Percentiles rank a stretch among this genome's conserved stretches.
Conservation (phyloP, 371 early-diverging fungal genomes). For the Mucor sp. region DNA sequence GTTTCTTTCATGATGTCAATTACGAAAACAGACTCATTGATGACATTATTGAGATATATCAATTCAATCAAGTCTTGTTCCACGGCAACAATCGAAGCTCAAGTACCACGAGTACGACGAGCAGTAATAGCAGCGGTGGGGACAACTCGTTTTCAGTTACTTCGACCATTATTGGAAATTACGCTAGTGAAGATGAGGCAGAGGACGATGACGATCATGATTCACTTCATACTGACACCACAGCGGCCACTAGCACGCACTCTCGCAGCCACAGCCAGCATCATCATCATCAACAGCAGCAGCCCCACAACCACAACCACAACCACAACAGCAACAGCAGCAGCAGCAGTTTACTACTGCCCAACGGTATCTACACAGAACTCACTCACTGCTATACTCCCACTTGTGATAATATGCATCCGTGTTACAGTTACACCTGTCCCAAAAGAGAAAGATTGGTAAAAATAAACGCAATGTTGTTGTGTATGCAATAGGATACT, state of each 20-base stretch:
- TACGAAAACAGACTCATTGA: conserved; percentile 69
- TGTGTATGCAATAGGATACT: not conserved
- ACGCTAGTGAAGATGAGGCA: conserved; percentile 20
- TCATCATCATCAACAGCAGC: not conserved
- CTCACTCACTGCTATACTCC: conserved; percentile 91
- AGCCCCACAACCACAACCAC: not conserved
- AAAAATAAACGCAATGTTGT: conserved; percentile 5
- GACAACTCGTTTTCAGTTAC: conserved; percentile 3
- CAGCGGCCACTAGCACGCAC: not conserved
- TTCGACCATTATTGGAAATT: conserved; percentile 15
- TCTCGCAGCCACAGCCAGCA: not conserved
- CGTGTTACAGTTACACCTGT: conserved; percentile 87
- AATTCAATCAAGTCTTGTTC: conserved; percentile 50
- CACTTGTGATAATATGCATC: conserved; percentile 69
- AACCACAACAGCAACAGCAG: too few species aligned
- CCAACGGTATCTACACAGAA: conserved; percentile 82
- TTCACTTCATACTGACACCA: conserved; percentile 1
- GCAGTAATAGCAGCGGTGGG: conserved; percentile 3
- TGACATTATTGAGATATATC: conserved; percentile 64
- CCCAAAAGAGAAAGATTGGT: conserved; percentile 51
- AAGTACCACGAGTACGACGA: conserved; percentile 9
- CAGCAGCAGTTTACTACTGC: conserved; percentile 25
- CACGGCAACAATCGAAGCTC: conserved; percentile 3
- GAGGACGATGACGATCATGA: conserved; percentile 7
- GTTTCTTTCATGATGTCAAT: conserved; percentile 72